A percentile compares a stretch with the other conserved stretches of the same genome.
Conservation (phyloP, 306 rosid genomes). For the Vigna radiata region DNA sequence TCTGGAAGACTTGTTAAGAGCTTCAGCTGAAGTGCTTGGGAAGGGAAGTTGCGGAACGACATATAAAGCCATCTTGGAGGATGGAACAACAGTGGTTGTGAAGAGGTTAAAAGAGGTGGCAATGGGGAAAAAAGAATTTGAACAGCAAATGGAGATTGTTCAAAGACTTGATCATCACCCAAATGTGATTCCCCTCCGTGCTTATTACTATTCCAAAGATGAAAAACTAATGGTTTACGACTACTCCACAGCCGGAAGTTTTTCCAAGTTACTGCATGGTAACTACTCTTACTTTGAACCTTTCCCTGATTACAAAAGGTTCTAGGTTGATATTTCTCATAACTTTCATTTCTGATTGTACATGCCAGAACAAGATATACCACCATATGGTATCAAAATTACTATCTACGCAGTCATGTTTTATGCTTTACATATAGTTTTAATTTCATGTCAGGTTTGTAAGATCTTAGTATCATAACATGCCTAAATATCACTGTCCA, state of each 20-base stretch:
- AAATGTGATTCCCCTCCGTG: conserved; percentile 68
- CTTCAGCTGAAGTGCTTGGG: conserved; percentile 87
- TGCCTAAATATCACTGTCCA: background rate
- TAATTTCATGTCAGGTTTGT: background rate
- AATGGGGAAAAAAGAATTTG: conserved; percentile 72
- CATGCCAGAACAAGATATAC: conserved; percentile 4
- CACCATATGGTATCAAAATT: background rate
- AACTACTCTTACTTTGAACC: conserved; percentile 38
- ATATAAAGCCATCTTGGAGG: conserved; percentile 84
- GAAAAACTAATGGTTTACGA: conserved; percentile 78
- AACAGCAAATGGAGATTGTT: conserved; percentile 75
- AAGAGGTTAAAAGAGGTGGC: conserved; percentile 76
- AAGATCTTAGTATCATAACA: conserved; percentile 21
- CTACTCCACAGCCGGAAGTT: conserved; percentile 62
- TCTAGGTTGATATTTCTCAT: background rate
- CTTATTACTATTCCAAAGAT: conserved; percentile 84
- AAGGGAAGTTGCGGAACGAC: conserved; percentile 85
- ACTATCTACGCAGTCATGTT: background rate
- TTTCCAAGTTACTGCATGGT: conserved; percentile 74
- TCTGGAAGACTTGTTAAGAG: conserved; percentile 82
- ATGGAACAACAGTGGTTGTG: conserved; percentile 72
- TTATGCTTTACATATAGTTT: conserved; percentile 6
- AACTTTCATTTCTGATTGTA: background rate
- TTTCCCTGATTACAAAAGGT: conserved; percentile 17
- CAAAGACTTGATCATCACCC: conserved; percentile 66